A percentile compares a stretch with the other conserved stretches of the same genome.
Evolutionary conservation across 257 asterid species (phyloP).

Genomic region (Solanum acaule): DNA sequence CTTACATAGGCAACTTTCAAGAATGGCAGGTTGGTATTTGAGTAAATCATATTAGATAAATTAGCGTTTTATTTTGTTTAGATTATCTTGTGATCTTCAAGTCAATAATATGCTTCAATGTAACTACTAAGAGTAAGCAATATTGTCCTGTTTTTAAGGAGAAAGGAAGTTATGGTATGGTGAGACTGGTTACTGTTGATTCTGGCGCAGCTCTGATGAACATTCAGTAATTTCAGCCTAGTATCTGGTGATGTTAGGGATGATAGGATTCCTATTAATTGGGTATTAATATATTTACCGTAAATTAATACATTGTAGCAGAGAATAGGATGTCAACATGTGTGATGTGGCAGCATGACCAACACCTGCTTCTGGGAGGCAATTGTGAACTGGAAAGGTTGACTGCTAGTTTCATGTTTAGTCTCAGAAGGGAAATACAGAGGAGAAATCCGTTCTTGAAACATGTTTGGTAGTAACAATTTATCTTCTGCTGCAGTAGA

Average conservation of each 20-base stretch:
- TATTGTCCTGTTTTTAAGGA: neutral
- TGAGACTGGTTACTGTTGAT: neutral
- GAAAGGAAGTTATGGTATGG: neutral
- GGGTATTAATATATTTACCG: neutral
- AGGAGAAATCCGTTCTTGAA: neutral
- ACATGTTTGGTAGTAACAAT: neutral
- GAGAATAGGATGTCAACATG: neutral
- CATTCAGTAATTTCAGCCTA: neutral
- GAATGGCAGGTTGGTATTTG: neutral
- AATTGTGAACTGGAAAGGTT: neutral
- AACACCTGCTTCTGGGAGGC: neutral
- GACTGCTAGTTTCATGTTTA: neutral
- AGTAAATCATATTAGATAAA: neutral
- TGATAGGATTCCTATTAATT: neutral
- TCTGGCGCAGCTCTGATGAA: neutral
- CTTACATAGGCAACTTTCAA: neutral
- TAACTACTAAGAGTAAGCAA: neutral
- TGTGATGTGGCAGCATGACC: neutral
- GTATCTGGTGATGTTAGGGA: neutral
- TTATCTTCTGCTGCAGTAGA: neutral
- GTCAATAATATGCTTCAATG: neutral
- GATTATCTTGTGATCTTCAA: neutral
- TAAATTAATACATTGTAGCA: neutral
- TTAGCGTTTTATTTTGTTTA: neutral
- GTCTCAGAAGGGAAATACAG: neutral